Percentiles rank a stretch among this genome's conserved stretches.
Evolutionary conservation across 306 rosid genomes (phyloP).

Genomic region (Casuarina cunninghamiana): DNA sequence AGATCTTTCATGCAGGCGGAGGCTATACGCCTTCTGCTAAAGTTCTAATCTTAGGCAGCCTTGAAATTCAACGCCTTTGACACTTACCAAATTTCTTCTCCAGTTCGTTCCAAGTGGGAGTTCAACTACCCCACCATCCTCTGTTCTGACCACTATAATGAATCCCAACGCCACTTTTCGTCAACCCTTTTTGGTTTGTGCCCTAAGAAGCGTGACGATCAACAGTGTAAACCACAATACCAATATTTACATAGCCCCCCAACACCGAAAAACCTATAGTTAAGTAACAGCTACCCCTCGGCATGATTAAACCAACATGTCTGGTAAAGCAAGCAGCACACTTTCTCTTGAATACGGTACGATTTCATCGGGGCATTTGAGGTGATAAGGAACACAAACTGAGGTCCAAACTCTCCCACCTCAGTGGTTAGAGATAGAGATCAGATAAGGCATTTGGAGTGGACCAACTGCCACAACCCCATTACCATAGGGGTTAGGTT

Average conservation of each 20-base stretch:
- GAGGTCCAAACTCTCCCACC: background rate
- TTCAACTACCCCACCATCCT: conserved; percentile 8
- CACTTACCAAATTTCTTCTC: background rate
- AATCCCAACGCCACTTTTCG: conserved; percentile 10
- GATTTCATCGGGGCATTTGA: too few species aligned
- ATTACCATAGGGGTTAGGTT: background rate
- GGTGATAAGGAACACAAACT: too few species aligned
- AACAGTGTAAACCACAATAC: conserved; percentile 6
- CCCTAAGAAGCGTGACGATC: background rate
- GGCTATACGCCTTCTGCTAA: background rate
- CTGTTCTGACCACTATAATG: conserved; percentile 15
- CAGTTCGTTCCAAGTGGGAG: background rate
- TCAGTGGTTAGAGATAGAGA: background rate
- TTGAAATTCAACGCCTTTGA: conserved; percentile 7
- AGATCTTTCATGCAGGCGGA: background rate
- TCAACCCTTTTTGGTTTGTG: conserved; percentile 17
- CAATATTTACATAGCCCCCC: background rate
- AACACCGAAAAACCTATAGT: background rate
- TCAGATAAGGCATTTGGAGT: background rate
- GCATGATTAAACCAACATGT: too few species aligned
- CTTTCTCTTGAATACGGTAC: too few species aligned
- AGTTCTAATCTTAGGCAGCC: background rate
- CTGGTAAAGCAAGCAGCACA: too few species aligned
- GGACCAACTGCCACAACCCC: background rate
- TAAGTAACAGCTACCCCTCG: too few species aligned